Conservation (phyloP, 768 basidiomycete genomes). For the Rhodotorula babjevae region DNA sequence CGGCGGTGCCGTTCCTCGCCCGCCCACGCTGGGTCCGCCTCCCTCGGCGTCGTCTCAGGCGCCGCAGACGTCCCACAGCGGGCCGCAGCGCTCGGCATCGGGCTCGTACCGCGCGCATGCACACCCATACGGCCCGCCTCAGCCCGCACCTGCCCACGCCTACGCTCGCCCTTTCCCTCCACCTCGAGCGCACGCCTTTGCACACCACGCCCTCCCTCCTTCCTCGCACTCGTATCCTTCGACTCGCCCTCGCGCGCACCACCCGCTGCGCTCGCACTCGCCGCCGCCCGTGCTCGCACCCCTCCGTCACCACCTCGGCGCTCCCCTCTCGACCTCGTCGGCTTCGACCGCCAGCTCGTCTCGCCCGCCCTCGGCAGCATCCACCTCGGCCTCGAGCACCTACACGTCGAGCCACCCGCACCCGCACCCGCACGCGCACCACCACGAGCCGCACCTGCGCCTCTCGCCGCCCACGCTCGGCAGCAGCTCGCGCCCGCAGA, state of each 20-base stretch:
- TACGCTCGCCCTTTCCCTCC: too few species aligned
- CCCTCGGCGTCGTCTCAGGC: too few species aligned
- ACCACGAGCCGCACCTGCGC: background rate
- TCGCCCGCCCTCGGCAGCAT: too few species aligned
- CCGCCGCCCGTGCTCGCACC: conserved; percentile 19
- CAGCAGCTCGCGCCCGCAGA: background rate
- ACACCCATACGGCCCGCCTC: background rate
- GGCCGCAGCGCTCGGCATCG: background rate
- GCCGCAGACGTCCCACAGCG: too few species aligned
- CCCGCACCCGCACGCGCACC: background rate
- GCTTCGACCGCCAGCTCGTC: background rate
- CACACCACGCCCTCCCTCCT: background rate
- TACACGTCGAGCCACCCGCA: too few species aligned
- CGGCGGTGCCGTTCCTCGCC: too few species aligned
- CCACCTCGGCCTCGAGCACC: too few species aligned
- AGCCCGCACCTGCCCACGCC: too few species aligned
- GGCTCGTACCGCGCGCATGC: background rate
- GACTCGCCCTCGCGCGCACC: background rate
- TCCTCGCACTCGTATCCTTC: background rate
- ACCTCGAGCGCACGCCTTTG: too few species aligned
- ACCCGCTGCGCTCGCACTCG: background rate
- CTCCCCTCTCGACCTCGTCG: background rate
- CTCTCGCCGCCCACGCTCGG: background rate
- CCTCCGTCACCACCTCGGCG: background rate
- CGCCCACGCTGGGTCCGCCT: too few species aligned